A percentile compares a stretch with the other conserved stretches of the same genome.
Conservation (phyloP, 257 asterid genomes). For the Nemophila menziesii region DNA sequence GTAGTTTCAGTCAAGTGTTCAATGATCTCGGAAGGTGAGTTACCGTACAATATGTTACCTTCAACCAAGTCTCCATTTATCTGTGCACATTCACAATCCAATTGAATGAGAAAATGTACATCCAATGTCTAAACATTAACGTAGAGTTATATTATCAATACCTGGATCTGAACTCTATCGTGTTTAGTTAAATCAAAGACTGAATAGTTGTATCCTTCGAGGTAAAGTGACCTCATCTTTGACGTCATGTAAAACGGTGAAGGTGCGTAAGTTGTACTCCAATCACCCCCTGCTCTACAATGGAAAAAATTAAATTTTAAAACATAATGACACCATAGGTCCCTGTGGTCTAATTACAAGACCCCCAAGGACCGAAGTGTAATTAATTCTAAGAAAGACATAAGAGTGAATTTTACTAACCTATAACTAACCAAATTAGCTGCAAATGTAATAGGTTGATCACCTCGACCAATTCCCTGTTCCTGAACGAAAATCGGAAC, state of each 20-base stretch:
- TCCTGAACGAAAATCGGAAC: slow-evolving; percentile 92
- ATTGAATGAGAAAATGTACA: not conserved
- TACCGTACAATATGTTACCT: slow-evolving; percentile 69
- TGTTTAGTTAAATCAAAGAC: slow-evolving; percentile 71
- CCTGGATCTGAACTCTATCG: slow-evolving; percentile 84
- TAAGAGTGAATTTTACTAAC: slow-evolving; percentile 20
- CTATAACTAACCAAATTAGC: slow-evolving; percentile 95
- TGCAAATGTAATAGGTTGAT: slow-evolving; percentile 89
- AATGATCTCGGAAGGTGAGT: slow-evolving; percentile 75
- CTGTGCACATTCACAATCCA: slow-evolving; percentile 20
- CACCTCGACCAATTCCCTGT: slow-evolving; percentile 98
- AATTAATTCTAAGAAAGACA: not conserved
- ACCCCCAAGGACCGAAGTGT: no score
- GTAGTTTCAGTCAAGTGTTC: slow-evolving; percentile 63
- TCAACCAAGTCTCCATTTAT: slow-evolving; percentile 57
- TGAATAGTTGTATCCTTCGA: slow-evolving; percentile 85
- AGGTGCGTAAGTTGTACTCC: slow-evolving; percentile 93
- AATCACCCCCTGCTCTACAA: slow-evolving; percentile 93
- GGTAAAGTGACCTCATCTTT: slow-evolving; percentile 77
- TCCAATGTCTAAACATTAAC: not conserved
- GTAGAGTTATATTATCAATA: slow-evolving; percentile 9
- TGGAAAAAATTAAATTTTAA: not conserved
- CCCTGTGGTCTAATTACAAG: no score
- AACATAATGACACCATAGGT: slow-evolving; percentile 1
- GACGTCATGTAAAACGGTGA: slow-evolving; percentile 89